Evolutionary conservation across 176 grass and related monocot species (phyloP), one percentile per base, ranked within the genome.

Genomic region (Juncus effusus): DNA sequence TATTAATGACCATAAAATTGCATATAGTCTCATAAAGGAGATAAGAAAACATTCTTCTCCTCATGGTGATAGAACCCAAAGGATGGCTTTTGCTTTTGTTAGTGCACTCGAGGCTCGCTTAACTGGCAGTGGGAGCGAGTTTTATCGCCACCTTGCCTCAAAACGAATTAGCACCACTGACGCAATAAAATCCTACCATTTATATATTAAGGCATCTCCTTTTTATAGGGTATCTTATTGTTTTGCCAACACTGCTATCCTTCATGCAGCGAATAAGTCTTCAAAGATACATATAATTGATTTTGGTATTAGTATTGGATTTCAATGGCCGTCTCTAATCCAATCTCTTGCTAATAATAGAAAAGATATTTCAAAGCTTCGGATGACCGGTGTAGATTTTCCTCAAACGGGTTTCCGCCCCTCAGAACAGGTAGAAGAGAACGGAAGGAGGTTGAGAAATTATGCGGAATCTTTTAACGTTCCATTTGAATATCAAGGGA

Each of bases 401-500:
- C 61, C 78, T 14, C 69, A 47, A 52, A 67, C 78, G 50, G 78
- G 78, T 38, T 80, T 80, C 16, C 69, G 70, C 35, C 78, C 78
- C 0, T 40, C 69, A 49, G 78, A 80, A 42, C 38, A 10, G 51
- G 72, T 80, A 7, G 78, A 80, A 74, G 69, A 74, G 54, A 80
- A 67, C 2, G 78, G 78, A 0, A 49, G 69, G 37, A 73, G 78
- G 42, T 59, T 80, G 8, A 51, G 54, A 54, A 69, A 80, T 52
- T 80, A 80, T 67, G 78, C 78, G 9, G 60, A 51, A 60, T 74
- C 50, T 74, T 80, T 80, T 19, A 51, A 74, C 59, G 78, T 80
- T 74, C 69, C 69, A 19, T 80, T 80, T n/a, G 69, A 80, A 61
- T 80, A 74, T 57, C 51, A 80, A 35, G 78, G 66, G 41, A 80